Conservation (phyloP, 805 yeast genomes). For the Saturnispora gosingensis region DNA sequence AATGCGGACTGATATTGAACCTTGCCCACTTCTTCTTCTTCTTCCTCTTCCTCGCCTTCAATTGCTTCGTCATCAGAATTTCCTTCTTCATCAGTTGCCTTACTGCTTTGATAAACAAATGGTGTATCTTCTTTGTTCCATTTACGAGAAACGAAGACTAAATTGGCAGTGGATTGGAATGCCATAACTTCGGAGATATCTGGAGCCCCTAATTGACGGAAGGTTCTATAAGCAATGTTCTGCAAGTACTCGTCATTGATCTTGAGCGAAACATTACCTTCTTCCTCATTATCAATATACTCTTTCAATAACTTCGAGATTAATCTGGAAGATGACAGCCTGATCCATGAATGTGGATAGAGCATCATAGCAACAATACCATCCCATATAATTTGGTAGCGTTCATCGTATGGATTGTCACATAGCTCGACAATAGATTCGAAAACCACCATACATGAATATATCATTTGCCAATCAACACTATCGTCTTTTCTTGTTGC, state of each 20-base stretch:
- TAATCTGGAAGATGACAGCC: conserved; percentile 56
- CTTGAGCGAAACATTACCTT: conserved; percentile 23
- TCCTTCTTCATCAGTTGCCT: conserved; percentile 6
- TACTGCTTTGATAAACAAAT: conserved; percentile 22
- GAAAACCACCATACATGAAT: conserved; percentile 47
- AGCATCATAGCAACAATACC: conserved; percentile 46
- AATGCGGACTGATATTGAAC: conserved; percentile 29
- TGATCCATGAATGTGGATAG: conserved; percentile 90
- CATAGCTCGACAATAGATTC: conserved; percentile 15
- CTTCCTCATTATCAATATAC: conserved; percentile 13
- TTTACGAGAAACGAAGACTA: conserved; percentile 47
- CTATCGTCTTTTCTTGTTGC: conserved; percentile 31
- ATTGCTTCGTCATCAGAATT: conserved; percentile 12
- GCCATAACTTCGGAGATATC: conserved; percentile 54
- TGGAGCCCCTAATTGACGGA: conserved; percentile 82
- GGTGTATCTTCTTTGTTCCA: conserved; percentile 46
- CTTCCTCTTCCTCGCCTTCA: conserved; percentile 17
- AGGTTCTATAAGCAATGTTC: conserved; percentile 52
- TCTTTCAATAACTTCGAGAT: conserved; percentile 41
- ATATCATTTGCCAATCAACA: conserved; percentile 68
- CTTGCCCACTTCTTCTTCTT: conserved; percentile 15
- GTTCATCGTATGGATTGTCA: conserved; percentile 31
- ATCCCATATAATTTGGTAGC: conserved; percentile 42
- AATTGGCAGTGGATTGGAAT: conserved; percentile 53
- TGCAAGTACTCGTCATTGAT: conserved; percentile 42